Percentiles rank a stretch among this genome's conserved stretches.
These are phyloP conservation scores for Camellia japonica DNA, from an alignment of 148 eudicot species.

Conservation along the genomic window DNA sequence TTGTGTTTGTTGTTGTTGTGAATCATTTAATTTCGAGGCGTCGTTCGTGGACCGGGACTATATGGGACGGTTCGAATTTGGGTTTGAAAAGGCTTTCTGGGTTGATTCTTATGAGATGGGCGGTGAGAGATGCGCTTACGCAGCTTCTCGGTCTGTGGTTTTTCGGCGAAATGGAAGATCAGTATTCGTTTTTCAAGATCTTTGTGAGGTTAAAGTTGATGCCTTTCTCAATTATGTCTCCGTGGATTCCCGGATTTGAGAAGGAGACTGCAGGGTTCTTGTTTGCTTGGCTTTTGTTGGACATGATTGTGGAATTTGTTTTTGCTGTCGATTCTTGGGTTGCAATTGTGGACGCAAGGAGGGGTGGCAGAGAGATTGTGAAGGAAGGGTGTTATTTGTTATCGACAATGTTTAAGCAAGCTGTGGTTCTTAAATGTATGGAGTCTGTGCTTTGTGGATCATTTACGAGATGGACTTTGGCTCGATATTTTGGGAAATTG, in stretches of 20 bases:
- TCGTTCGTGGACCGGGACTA: slow-evolving; percentile 35
- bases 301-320: slow-evolving; percentile 57
- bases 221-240: slow-evolving; percentile 68
- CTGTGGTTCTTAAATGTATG: slow-evolving; percentile 65
- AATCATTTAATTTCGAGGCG: slow-evolving; percentile 53
- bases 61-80: slow-evolving; percentile 62
- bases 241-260: slow-evolving; percentile 60
- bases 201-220: slow-evolving; percentile 82
- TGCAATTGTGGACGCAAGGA: slow-evolving; percentile 68
- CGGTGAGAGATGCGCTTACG: slow-evolving; percentile 74
- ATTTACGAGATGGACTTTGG: slow-evolving; percentile 54
- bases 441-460: slow-evolving; percentile 77
- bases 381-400: slow-evolving; percentile 76
- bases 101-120: slow-evolving; percentile 84
- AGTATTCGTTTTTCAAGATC: slow-evolving; percentile 71
- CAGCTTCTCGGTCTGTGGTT: slow-evolving; percentile 80
- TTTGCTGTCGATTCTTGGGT: slow-evolving; percentile 85
- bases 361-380: slow-evolving; percentile 66
- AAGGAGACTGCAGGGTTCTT: slow-evolving; percentile 62
- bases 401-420: slow-evolving; percentile 54
- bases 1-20: slow-evolving; percentile 60
- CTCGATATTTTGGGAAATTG: slow-evolving; percentile 46
- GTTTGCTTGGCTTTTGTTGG: slow-evolving; percentile 70
- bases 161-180: slow-evolving; percentile 87
- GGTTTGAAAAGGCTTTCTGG: slow-evolving; percentile 78